Conservation (phyloP, 2,329 filamentous ascomycete genomes). For the Aspergillus proliferans region DNA sequence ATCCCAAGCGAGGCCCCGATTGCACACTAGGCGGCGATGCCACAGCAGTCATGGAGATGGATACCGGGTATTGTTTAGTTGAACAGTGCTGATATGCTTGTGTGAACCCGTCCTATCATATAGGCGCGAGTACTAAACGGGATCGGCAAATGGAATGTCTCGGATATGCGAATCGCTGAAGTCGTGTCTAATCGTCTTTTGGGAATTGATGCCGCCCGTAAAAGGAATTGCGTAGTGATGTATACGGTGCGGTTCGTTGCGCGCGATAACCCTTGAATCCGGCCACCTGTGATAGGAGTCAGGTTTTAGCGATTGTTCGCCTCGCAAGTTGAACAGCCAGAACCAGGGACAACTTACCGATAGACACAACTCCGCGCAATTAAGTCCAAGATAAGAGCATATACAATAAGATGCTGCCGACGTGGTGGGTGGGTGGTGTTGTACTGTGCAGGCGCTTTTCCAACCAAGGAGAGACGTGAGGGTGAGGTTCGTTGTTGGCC, state of each 20-base stretch:
- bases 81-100: conserved; percentile 4
- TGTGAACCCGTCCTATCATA: conserved; percentile 9
- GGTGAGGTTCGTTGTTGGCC: conserved; percentile 25
- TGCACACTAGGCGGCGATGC: conserved; percentile 59
- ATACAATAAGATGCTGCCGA: conserved; percentile 3
- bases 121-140: conserved; percentile 5
- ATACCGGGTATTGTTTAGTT: conserved; percentile 11
- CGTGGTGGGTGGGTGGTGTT: background rate
- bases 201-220: background rate
- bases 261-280: background rate
- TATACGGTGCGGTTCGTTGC: background rate
- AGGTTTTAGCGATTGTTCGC: background rate
- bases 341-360: conserved; percentile 10
- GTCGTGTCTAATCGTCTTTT: conserved; percentile 1
- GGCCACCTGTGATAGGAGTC: background rate
- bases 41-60: conserved; percentile 58
- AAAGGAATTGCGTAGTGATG: background rate
- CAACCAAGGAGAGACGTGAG: conserved; percentile 23
- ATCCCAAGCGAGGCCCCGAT: conserved; percentile 55
- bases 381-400: conserved; percentile 8
- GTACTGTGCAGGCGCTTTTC: conserved; percentile 13
- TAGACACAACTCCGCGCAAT: conserved; percentile 7
- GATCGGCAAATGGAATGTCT: background rate
- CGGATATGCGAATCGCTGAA: background rate
- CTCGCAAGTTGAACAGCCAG: background rate